Conservation (phyloP, 306 rosid genomes). For the Morella rubra region DNA sequence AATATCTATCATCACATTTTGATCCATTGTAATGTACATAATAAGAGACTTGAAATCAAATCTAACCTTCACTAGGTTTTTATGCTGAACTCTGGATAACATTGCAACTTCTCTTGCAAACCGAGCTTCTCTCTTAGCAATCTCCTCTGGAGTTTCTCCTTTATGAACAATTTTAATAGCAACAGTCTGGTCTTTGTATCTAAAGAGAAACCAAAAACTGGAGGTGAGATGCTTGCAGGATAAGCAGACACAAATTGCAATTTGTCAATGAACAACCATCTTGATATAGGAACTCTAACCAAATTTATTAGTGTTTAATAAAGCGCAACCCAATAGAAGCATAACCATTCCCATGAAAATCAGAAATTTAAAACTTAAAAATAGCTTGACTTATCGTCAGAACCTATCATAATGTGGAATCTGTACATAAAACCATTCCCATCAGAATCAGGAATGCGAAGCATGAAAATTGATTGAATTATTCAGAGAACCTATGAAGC, state of each 20-base stretch:
- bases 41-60: conserved; percentile 29
- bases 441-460: neutral
- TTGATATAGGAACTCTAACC: conserved; percentile 25
- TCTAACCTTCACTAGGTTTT: conserved; percentile 86
- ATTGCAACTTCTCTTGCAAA: conserved; percentile 91
- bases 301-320: conserved; percentile 20
- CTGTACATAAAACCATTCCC: neutral
- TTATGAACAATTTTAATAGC: conserved; percentile 80
- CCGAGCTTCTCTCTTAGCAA: conserved; percentile 66
- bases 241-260: conserved; percentile 9
- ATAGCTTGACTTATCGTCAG: conserved; percentile 9
- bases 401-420: conserved; percentile 11
- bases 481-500: neutral
- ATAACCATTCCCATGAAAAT: neutral
- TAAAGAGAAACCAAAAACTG: conserved; percentile 32
- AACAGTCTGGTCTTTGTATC: conserved; percentile 82
- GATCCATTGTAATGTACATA: conserved; percentile 25
- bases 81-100: conserved; percentile 90
- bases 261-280: conserved; percentile 9
- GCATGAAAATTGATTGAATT: no score
- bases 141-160: conserved; percentile 79
- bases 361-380: neutral
- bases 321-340: neutral
- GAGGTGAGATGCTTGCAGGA: conserved; percentile 24
- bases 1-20: conserved; percentile 28